A percentile compares a stretch with the other conserved stretches of the same genome.
Conservation (phyloP, 2,329 filamentous ascomycete species). For the Cadophora sp. region DNA sequence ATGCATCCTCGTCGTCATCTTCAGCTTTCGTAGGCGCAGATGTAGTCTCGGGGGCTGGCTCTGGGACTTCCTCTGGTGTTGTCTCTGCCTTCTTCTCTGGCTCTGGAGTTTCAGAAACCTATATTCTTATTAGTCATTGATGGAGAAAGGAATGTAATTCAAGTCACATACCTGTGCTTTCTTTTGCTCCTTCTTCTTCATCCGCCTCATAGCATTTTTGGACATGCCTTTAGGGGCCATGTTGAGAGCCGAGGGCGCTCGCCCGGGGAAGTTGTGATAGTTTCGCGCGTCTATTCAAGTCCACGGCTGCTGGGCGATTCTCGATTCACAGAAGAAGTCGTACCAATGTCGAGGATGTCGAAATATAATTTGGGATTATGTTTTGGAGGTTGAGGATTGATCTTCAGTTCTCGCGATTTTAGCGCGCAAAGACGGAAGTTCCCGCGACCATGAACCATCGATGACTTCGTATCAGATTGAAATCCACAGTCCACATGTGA, state of each 20-base stretch:
- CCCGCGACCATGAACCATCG: slow-evolving; percentile 13
- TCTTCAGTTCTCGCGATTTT: slow-evolving; percentile 28
- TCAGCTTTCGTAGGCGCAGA: slow-evolving; percentile 41
- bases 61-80: slow-evolving; percentile 36
- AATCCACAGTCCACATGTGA: neutral
- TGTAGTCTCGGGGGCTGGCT: slow-evolving; percentile 45
- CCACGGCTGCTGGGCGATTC: neutral
- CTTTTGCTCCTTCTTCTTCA: slow-evolving; percentile 94
- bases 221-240: slow-evolving; percentile 76
- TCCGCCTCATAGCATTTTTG: slow-evolving; percentile 92
- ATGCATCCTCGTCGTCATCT: slow-evolving; percentile 44
- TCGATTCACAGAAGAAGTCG: neutral
- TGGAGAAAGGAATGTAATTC: neutral
- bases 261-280: slow-evolving; percentile 15
- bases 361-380: neutral
- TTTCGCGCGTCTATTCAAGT: neutral
- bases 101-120: slow-evolving; percentile 44
- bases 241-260: slow-evolving; percentile 44
- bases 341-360: neutral
- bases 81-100: slow-evolving; percentile 40
- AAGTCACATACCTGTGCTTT: slow-evolving; percentile 59
- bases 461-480: slow-evolving; percentile 25
- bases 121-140: slow-evolving; percentile 36
- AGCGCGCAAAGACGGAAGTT: slow-evolving; percentile 26
- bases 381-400: slow-evolving; percentile 3